A percentile compares a stretch with the other conserved stretches of the same genome.
phyloP scores from a whole-genome alignment of 257 asterid species.

The Solanum virginianum region DNA sequence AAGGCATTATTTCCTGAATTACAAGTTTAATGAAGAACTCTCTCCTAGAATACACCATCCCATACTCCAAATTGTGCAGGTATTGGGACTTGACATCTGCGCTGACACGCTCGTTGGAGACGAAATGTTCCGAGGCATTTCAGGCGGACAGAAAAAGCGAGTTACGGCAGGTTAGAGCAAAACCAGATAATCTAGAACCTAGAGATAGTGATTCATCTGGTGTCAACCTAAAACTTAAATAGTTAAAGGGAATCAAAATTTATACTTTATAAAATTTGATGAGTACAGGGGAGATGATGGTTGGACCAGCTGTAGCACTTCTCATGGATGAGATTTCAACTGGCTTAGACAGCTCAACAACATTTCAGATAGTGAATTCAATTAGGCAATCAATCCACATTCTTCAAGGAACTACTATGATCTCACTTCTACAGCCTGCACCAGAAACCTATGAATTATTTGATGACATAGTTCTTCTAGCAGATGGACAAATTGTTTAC shows the following conservation, averaged over 20 bases:
- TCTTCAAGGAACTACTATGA: slow-evolving; percentile 33
- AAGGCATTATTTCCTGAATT: not conserved
- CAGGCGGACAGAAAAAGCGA: slow-evolving; percentile 59
- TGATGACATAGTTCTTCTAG: slow-evolving; percentile 41
- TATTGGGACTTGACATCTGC: slow-evolving; percentile 48
- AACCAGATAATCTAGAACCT: not conserved
- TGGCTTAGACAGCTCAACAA: slow-evolving; percentile 1
- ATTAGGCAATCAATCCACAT: slow-evolving; percentile 45
- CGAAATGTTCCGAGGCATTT: slow-evolving; percentile 53
- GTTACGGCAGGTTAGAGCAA: slow-evolving; percentile 31
- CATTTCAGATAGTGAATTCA: slow-evolving; percentile 5
- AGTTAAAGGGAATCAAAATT: not conserved
- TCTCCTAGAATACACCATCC: not conserved
- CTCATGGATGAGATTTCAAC: slow-evolving; percentile 55
- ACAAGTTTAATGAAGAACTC: not conserved
- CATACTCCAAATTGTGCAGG: slow-evolving; percentile 14
- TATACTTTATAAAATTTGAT: not conserved
- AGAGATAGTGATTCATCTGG: not conserved
- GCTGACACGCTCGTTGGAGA: slow-evolving; percentile 47
- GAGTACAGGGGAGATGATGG: slow-evolving; percentile 45
- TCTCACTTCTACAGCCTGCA: slow-evolving; percentile 55
- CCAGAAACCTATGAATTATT: slow-evolving; percentile 51
- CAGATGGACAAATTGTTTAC: slow-evolving; percentile 43
- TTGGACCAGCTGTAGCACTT: slow-evolving; percentile 47
- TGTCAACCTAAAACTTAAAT: not conserved